A percentile compares a stretch with the other conserved stretches of the same genome.
phyloP scores from a whole-genome alignment of 2,329 filamentous ascomycete genomes.

The Fusarium multiceps region DNA sequence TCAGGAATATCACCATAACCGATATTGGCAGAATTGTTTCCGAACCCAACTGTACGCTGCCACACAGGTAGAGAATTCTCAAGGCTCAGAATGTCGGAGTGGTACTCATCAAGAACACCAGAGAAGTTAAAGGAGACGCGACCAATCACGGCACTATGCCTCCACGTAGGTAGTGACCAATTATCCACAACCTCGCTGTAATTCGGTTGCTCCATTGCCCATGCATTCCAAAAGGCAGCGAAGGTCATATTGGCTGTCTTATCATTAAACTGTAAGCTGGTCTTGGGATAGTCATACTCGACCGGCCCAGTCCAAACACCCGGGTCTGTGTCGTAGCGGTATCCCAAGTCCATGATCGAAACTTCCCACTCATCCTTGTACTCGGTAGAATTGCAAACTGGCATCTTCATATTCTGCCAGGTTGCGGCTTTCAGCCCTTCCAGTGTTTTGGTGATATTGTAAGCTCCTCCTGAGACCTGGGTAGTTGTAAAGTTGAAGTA shows the following conservation, averaged over 20 bases:
- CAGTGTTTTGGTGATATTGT: not conserved
- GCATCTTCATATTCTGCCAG: not conserved
- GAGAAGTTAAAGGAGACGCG: not conserved
- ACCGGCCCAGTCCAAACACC: not conserved
- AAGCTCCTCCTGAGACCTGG: not conserved
- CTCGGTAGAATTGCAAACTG: not conserved
- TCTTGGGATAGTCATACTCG: not conserved
- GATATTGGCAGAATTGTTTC: not conserved
- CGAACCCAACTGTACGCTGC: not conserved
- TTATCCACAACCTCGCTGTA: not conserved
- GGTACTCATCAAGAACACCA: not conserved
- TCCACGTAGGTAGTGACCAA: accelerated
- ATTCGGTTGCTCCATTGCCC: too few relatives aligned
- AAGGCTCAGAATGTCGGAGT: not conserved
- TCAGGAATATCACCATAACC: not conserved
- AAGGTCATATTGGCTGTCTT: not conserved
- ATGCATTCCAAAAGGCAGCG: not conserved
- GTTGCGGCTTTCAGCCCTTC: too few relatives aligned
- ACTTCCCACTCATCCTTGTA: not conserved
- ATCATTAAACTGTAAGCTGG: not conserved
- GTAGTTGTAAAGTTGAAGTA: not conserved
- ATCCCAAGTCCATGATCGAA: accelerated
- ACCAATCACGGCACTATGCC: accelerated
- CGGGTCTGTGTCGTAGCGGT: too few relatives aligned
- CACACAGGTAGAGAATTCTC: not conserved